phyloP scores from a whole-genome alignment of 2,329 filamentous ascomycete species.

The Nigrospora sphaerica region DNA sequence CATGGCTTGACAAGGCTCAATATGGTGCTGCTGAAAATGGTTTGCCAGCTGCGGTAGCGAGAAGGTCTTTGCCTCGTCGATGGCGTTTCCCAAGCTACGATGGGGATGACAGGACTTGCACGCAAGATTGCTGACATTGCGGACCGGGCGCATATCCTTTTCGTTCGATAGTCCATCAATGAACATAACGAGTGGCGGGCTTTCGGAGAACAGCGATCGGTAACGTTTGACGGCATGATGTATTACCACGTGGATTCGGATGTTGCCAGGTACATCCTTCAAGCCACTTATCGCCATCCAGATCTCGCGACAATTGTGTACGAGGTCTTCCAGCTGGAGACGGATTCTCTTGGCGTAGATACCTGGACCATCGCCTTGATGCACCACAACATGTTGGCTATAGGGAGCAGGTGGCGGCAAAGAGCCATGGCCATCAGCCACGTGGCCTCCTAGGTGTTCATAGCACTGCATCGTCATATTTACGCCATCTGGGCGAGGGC shows the following conservation, averaged over 20 bases:
- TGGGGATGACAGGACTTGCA: conserved; percentile 46
- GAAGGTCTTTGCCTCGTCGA: conserved; percentile 32
- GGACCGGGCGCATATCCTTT: conserved; percentile 49
- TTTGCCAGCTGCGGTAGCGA: conserved; percentile 54
- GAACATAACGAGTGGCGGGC: conserved; percentile 50
- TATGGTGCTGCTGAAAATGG: conserved; percentile 44
- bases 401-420: too few relatives aligned
- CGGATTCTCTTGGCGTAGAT: conserved; percentile 34
- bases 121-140: conserved; percentile 43
- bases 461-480: too few relatives aligned
- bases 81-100: conserved; percentile 18
- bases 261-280: conserved; percentile 52
- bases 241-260: conserved; percentile 58
- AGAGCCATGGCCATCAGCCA: too few relatives aligned
- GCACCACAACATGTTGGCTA: conserved; percentile 4
- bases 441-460: too few relatives aligned
- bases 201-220: conserved; percentile 46
- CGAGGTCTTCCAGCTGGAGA: conserved; percentile 43
- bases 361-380: conserved; percentile 16
- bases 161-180: conserved; percentile 50
- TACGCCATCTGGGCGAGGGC: too few relatives aligned
- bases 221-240: conserved; percentile 55
- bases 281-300: conserved; percentile 57
- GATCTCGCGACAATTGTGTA: conserved; percentile 47
- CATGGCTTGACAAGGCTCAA: conserved; percentile 17